Evolutionary conservation across 495 filamentous ascomycete genomes (phyloP).

Genomic region (Tetracladium setigerum): DNA sequence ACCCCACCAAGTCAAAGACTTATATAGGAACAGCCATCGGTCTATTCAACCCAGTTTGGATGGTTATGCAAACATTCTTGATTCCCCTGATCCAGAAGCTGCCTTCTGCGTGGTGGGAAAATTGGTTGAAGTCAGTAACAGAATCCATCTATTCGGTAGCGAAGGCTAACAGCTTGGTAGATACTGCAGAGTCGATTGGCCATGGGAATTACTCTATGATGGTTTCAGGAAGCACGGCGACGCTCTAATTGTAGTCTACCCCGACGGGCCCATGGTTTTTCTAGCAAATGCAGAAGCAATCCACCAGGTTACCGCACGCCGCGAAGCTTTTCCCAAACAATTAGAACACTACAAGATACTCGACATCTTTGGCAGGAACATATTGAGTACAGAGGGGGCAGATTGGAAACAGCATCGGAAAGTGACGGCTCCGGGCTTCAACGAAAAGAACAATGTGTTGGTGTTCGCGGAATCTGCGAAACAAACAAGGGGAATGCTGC

Average conservation of each 20-base stretch:
- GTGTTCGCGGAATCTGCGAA: conserved; percentile 53
- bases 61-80: conserved; percentile 38
- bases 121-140: conserved; percentile 36
- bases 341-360: conserved; percentile 47
- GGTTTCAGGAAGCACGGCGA: conserved; percentile 36
- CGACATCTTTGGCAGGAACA: conserved; percentile 54
- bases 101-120: conserved; percentile 35
- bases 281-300: conserved; percentile 52
- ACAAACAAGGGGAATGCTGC: conserved; percentile 49
- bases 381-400: conserved; percentile 58
- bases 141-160: conserved; percentile 16
- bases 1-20: neutral
- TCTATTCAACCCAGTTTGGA: conserved; percentile 39
- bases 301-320: conserved; percentile 47
- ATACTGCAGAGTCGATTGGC: conserved; percentile 25
- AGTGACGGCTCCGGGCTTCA: conserved; percentile 59
- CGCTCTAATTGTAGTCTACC: conserved; percentile 48
- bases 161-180: conserved; percentile 24
- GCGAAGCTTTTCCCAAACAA: conserved; percentile 63
- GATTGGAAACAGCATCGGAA: conserved; percentile 63
- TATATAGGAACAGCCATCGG: conserved; percentile 25
- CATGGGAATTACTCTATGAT: conserved; percentile 30
- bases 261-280: conserved; percentile 35
- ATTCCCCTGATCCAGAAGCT: conserved; percentile 40
- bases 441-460: conserved; percentile 61